phyloP scores from a whole-genome alignment of 345 rosid species.

The Bretschneidera sinensis region DNA sequence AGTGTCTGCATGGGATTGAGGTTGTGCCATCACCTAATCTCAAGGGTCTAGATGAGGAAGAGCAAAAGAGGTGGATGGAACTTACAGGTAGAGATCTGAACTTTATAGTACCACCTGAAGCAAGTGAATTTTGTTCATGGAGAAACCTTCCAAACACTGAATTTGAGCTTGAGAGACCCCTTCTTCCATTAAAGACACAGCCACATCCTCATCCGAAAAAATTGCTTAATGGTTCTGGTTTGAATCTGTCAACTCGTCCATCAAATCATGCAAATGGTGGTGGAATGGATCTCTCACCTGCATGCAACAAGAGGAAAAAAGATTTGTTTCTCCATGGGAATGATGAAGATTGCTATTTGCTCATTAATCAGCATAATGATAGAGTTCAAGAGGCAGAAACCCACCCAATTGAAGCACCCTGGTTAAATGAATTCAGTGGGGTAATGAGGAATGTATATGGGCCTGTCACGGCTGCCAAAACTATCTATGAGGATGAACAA shows the following conservation, averaged over 20 bases:
- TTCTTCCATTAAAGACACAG: constrained; percentile 44
- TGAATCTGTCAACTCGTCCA: constrained; percentile 71
- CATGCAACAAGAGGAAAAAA: constrained; percentile 69
- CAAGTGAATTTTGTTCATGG: constrained; percentile 93
- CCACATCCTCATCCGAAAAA: constrained; percentile 52
- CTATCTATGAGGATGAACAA: constrained; percentile 83
- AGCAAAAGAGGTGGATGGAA: constrained; percentile 83
- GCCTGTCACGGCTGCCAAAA: constrained; percentile 90
- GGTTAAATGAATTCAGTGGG: constrained; percentile 76
- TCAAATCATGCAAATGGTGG: constrained; percentile 63
- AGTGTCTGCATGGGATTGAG: constrained; percentile 95
- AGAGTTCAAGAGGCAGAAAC: constrained; percentile 42
- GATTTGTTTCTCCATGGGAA: constrained; percentile 61
- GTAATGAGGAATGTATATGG: constrained; percentile 74
- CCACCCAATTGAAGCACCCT: constrained; percentile 49
- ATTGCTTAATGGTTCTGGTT: constrained; percentile 72
- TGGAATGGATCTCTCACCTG: constrained; percentile 65
- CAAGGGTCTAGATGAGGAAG: constrained; percentile 70
- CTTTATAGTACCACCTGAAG: constrained; percentile 73
- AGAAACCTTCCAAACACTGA: constrained; percentile 88
- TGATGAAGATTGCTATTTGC: constrained; percentile 59
- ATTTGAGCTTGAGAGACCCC: constrained; percentile 74
- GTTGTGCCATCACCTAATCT: constrained; percentile 78
- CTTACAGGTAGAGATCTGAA: constrained; percentile 86
- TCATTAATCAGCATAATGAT: constrained; percentile 37